phyloP scores from a whole-genome alignment of 768 basidiomycete genomes.

The Lentinus tigrinus region DNA sequence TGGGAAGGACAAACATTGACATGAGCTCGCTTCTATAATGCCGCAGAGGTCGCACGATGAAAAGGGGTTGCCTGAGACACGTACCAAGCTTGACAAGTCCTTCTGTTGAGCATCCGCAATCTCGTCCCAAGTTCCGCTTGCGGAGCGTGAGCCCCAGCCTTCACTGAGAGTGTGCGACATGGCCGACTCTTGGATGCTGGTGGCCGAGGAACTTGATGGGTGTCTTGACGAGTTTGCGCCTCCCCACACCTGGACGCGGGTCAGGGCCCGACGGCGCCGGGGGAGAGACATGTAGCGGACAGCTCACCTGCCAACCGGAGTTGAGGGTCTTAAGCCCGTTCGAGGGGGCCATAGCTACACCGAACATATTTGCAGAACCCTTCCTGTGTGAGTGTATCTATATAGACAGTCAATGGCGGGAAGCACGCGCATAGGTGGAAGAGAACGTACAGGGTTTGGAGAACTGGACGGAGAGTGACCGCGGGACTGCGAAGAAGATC shows the following conservation, averaged over 20 bases:
- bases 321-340: slow-evolving; percentile 51
- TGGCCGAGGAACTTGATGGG: slow-evolving; percentile 59
- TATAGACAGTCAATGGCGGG: background rate
- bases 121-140: slow-evolving; percentile 64
- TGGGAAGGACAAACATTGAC: background rate
- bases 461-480: slow-evolving; percentile 63
- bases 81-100: slow-evolving; percentile 49
- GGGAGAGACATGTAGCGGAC: slow-evolving; percentile 8
- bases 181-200: slow-evolving; percentile 50
- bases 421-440: slow-evolving; percentile 33
- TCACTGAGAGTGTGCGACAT: slow-evolving; percentile 43
- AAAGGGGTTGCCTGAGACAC: slow-evolving; percentile 11
- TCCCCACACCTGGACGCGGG: slow-evolving; percentile 55
- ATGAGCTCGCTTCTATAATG: background rate
- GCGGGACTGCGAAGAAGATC: slow-evolving; percentile 64
- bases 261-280: slow-evolving; percentile 4
- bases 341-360: slow-evolving; percentile 47
- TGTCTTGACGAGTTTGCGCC: slow-evolving; percentile 51
- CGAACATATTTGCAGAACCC: slow-evolving; percentile 51
- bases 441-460: slow-evolving; percentile 51
- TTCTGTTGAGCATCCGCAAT: slow-evolving; percentile 46
- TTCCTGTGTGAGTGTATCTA: slow-evolving; percentile 39
- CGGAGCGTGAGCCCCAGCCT: slow-evolving; percentile 51
- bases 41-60: background rate
- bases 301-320: slow-evolving; percentile 67